These are phyloP conservation scores for Penicillium sumatraense DNA, from an alignment of 2,329 filamentous ascomycete species.

Conservation along the genomic window DNA sequence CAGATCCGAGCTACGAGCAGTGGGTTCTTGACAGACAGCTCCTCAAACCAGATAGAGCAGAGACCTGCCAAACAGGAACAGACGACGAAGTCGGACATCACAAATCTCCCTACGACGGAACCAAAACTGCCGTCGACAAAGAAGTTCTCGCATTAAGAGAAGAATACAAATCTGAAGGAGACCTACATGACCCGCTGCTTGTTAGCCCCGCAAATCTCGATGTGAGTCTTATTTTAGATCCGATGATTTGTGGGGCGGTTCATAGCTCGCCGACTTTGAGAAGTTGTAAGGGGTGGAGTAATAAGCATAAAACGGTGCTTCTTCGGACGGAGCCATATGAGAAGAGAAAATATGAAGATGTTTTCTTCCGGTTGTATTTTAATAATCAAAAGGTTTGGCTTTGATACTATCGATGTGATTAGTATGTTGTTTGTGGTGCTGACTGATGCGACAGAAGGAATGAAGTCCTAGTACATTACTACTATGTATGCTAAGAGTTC, in stretches of 20 bases:
- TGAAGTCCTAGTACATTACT: too few relatives aligned
- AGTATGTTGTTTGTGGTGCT: background rate
- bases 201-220: conserved; percentile 30
- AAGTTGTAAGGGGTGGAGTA: conserved; percentile 31
- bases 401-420: background rate
- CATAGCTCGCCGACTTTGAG: conserved; percentile 19
- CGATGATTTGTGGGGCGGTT: conserved; percentile 20
- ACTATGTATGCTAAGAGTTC: too few relatives aligned
- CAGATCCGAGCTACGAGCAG: background rate
- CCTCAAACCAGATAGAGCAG: conserved; percentile 23
- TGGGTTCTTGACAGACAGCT: conserved; percentile 2
- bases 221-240: conserved; percentile 25
- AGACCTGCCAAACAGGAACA: conserved; percentile 31
- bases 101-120: conserved; percentile 32
- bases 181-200: conserved; percentile 25
- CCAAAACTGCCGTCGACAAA: conserved; percentile 23
- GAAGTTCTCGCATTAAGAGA: conserved; percentile 26
- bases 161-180: conserved; percentile 27
- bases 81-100: conserved; percentile 33
- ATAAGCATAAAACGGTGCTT: conserved; percentile 23
- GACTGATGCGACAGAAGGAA: background rate
- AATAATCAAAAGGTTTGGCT: conserved; percentile 5
- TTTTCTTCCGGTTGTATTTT: conserved; percentile 5
- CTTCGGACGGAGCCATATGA: conserved; percentile 20
- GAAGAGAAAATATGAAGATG: conserved; percentile 19